Percentiles rank a stretch among this genome's conserved stretches.
phyloP scores from a whole-genome alignment of 1,284 basidiomycete species.

The Ustilago sp. region DNA sequence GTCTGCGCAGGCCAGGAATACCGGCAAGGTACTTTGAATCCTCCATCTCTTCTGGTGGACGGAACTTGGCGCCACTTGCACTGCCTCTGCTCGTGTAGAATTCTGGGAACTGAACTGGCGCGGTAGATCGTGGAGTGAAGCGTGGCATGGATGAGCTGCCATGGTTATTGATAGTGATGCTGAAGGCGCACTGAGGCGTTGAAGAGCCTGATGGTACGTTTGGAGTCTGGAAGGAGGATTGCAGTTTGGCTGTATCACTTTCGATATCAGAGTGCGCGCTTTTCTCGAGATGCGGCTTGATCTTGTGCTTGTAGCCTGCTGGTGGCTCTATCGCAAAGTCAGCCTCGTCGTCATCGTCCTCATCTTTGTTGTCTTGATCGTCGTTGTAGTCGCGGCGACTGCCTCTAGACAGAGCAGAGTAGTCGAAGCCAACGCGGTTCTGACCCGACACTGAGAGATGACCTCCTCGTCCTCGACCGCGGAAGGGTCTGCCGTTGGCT shows the following conservation, averaged over 20 bases:
- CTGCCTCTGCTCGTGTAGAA: constrained; percentile 41
- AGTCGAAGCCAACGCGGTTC: constrained; percentile 53
- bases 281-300: constrained; percentile 45
- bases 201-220: constrained; percentile 12
- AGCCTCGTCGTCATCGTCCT: constrained; percentile 12
- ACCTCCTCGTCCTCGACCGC: constrained; percentile 45
- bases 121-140: constrained; percentile 27
- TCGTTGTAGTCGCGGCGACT: constrained; percentile 18
- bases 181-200: constrained; percentile 21
- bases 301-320: constrained; percentile 37
- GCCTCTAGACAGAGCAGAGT: constrained; percentile 35
- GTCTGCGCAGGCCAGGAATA: constrained; percentile 44
- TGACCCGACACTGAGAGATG: constrained; percentile 42
- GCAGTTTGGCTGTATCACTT: neutral
- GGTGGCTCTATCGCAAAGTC: constrained; percentile 44
- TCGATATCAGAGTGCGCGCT: constrained; percentile 19
- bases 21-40: constrained; percentile 48
- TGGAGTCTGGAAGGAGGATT: neutral
- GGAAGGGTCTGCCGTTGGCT: constrained; percentile 20
- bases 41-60: constrained; percentile 52
- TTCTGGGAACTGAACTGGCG: constrained; percentile 39
- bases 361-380: constrained; percentile 16
- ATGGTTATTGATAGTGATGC: neutral
- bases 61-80: constrained; percentile 23
- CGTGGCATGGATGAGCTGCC: constrained; percentile 16